Percentiles rank a stretch among this genome's conserved stretches.
Conservation (phyloP, 1,284 basidiomycete genomes). For the Sanghuangporus baumii region DNA sequence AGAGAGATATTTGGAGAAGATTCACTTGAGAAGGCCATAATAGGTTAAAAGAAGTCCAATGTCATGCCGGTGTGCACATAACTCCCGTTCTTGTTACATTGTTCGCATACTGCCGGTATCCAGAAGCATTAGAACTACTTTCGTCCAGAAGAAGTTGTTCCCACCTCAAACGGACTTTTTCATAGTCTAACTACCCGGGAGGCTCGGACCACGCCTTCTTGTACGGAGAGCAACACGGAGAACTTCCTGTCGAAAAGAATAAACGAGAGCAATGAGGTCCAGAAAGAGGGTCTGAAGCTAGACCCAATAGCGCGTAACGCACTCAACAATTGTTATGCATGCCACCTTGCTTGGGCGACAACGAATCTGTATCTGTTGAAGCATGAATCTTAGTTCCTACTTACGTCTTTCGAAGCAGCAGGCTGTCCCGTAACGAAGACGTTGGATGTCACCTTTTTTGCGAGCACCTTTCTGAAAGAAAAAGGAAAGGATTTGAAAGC, state of each 20-base stretch:
- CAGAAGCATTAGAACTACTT: background rate
- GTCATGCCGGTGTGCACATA: background rate
- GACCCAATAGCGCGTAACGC: background rate
- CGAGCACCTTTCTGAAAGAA: too few species aligned
- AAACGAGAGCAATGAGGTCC: background rate
- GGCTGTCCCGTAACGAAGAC: too few species aligned
- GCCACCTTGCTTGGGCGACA: background rate
- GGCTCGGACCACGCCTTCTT: background rate
- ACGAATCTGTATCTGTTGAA: background rate
- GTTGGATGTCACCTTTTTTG: too few species aligned
- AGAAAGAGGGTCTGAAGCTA: background rate
- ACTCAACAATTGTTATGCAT: background rate
- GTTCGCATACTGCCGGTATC: background rate
- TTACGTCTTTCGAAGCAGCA: too few species aligned
- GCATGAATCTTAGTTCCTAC: too few species aligned
- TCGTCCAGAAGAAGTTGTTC: background rate
- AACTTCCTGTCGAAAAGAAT: background rate
- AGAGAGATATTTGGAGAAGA: background rate
- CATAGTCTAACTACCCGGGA: background rate
- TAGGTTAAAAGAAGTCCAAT: background rate
- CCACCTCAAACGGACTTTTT: background rate
- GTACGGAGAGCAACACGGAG: background rate
- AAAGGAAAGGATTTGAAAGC: too few species aligned
- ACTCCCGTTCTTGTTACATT: background rate
- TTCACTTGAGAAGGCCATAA: background rate